Base-by-base conservation (phyloP, 208 protist species). In the Naegleria fowleri region DNA sequence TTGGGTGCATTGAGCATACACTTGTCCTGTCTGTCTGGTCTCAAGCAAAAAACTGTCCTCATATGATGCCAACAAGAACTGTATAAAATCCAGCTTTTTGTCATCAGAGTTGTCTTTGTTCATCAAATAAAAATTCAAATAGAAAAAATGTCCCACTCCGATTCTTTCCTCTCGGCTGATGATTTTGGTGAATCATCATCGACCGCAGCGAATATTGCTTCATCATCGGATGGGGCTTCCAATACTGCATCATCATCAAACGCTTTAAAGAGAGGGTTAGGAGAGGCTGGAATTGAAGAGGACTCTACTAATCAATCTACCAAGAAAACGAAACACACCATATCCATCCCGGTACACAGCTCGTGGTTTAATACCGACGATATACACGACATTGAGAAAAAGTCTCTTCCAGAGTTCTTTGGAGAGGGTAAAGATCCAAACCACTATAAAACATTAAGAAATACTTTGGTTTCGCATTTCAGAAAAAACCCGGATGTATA, bases 391-490 rank as follows among this genome's bases (percentile, higher is more conserved):
- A 83, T 76, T 67, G 90, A 91, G 16, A 79, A 55, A 38, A 43
- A 19, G 3, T 4, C 38, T 38, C 39, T 91, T 7, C 90, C 90
- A 84, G 85, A 89, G n/a, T 91, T 91, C 38, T 91, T 91, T 79
- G 38, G 40, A 38, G 36, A 16, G 3, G 9, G 29, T 9, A 87
- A 88, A 51, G 84, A 25, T 36, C 38, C 90, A 83, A 29, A 83
- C 22, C 51, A 48, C 7, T 91, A 91, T 25, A 22, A 52, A 51
- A 25, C 41, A 55, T 55, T 83, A 36, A 41, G 90, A 48, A 84
- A 91, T 16, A 40, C 22, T 51, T 85, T 91, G 67, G 33, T 91
- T 39, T 36, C 59, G 5, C 25, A 19, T 29, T 91, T 55, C n/a
- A 87, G 59, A 79, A 75, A 36, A 16, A 40, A 88, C 36, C 13